Conservation (phyloP, 148 eudicot genomes). For the Dianthus caryophyllus region DNA sequence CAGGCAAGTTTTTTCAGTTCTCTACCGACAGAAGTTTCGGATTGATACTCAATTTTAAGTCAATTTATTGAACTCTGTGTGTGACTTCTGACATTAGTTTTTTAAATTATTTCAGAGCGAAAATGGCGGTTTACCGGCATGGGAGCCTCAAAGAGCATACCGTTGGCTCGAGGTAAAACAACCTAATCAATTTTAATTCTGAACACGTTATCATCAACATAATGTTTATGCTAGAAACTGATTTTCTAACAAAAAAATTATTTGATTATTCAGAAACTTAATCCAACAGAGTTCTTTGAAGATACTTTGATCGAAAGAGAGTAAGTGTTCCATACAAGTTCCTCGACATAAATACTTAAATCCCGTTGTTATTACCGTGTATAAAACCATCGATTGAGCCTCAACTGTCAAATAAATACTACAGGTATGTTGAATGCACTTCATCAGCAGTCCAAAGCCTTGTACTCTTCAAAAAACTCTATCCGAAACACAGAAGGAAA, state of each 20-base stretch:
- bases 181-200: not conserved
- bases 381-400: too few relatives aligned
- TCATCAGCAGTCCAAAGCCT: conserved; percentile 44
- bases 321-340: too few relatives aligned
- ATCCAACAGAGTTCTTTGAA: conserved; percentile 56
- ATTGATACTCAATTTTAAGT: too few relatives aligned
- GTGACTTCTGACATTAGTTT: too few relatives aligned
- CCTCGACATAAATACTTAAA: too few relatives aligned
- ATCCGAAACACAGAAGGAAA: conserved; percentile 35
- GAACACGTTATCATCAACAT: not conserved
- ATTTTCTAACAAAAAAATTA: not conserved
- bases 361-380: too few relatives aligned
- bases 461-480: conserved; percentile 31
- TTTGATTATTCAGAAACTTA: conserved; percentile 43
- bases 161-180: conserved; percentile 46
- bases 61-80: too few relatives aligned
- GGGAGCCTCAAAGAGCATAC: conserved; percentile 50
- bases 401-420: not conserved
- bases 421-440: conserved; percentile 41
- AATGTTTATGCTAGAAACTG: not conserved
- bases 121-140: conserved; percentile 52
- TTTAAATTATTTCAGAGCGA: conserved; percentile 39
- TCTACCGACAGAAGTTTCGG: too few relatives aligned
- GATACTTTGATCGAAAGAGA: conserved; percentile 56
- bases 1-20: too few relatives aligned